A percentile compares a stretch with the other conserved stretches of the same genome.
Conservation (phyloP, 495 filamentous ascomycete species). For the Viridothelium virens region DNA sequence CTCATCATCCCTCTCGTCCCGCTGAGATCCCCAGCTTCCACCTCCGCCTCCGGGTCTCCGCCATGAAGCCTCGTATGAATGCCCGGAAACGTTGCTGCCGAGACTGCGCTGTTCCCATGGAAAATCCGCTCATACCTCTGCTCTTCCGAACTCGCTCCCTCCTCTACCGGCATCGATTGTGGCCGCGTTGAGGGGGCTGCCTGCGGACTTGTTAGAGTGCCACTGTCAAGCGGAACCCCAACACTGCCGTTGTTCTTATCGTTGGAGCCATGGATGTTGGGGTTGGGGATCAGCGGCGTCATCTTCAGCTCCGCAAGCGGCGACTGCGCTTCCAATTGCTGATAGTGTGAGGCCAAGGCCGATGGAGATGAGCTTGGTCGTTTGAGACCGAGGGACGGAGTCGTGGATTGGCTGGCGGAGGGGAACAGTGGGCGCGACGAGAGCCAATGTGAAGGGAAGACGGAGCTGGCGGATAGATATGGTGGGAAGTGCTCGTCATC, state of each 20-base stretch:
- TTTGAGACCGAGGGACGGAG: slow-evolving; percentile 15
- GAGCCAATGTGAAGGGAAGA: slow-evolving; percentile 24
- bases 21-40: slow-evolving; percentile 21
- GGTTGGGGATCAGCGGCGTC: slow-evolving; percentile 8
- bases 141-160: slow-evolving; percentile 25
- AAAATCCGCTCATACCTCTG: slow-evolving; percentile 29
- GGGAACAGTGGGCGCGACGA: slow-evolving; percentile 26
- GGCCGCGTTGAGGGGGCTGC: not conserved
- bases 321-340: not conserved
- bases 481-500: slow-evolving; percentile 13
- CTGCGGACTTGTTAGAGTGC: not conserved
- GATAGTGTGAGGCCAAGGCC: not conserved
- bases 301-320: slow-evolving; percentile 16
- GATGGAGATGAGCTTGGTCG: not conserved
- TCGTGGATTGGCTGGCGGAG: slow-evolving; percentile 23
- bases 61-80: not conserved
- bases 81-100: not conserved
- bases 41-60: slow-evolving; percentile 12
- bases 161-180: not conserved
- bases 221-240: not conserved
- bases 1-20: slow-evolving; percentile 29
- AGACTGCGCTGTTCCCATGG: slow-evolving; percentile 16
- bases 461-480: not conserved
- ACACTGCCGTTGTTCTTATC: not conserved
- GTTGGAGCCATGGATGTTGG: not conserved